A percentile compares a stretch with the other conserved stretches of the same genome.
These are phyloP conservation scores for Setaria viridis DNA, from an alignment of 202 grass and related monocot genomes.

Conservation along the genomic window DNA sequence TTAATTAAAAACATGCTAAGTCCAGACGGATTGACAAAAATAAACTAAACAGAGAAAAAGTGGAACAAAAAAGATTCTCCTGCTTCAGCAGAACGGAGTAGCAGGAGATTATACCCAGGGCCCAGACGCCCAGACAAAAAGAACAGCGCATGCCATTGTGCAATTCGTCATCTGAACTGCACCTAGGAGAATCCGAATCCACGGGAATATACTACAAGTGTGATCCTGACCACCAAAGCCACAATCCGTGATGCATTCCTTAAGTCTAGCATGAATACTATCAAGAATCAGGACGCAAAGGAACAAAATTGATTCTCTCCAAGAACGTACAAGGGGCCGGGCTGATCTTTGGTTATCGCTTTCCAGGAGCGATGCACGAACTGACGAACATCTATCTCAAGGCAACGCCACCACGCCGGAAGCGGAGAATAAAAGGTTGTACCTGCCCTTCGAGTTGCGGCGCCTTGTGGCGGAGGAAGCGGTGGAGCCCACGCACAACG, in stretches of 20 bases:
- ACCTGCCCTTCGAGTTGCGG: conserved; percentile 60
- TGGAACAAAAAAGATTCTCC: not conserved
- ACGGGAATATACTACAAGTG: not conserved
- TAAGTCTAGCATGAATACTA: not conserved
- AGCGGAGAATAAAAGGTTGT: not conserved
- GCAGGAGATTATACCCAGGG: not conserved
- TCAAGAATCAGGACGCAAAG: not conserved
- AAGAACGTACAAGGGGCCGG: not conserved
- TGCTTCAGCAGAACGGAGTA: not conserved
- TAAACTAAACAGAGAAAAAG: not conserved
- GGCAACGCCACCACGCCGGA: too few species aligned
- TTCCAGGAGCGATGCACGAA: not conserved
- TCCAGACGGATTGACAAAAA: not conserved
- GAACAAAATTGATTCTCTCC: not conserved
- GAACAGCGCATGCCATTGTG: not conserved
- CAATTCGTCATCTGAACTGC: not conserved
- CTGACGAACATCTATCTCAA: too few species aligned
- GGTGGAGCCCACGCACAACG: conserved; percentile 49
- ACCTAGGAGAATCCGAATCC: not conserved
- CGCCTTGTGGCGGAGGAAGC: conserved; percentile 64
- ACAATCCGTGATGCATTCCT: not conserved
- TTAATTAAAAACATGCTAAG: not conserved
- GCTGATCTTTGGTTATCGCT: not conserved
- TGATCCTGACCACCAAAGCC: not conserved
- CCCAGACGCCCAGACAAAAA: not conserved